Evolutionary conservation across 306 rosid species (phyloP).

Genomic region (Carpinus fangiana): DNA sequence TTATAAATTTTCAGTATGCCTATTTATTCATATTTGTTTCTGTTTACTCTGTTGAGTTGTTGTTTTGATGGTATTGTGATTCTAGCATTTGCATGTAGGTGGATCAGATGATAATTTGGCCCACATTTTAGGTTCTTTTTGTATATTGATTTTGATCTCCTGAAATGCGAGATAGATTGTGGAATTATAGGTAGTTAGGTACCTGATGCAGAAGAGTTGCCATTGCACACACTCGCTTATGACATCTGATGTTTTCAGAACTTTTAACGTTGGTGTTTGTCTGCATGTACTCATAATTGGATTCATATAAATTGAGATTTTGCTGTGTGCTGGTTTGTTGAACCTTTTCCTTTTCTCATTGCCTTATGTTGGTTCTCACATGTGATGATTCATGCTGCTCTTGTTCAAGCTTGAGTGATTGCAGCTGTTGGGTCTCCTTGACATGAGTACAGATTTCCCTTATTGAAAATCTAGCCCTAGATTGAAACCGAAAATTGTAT

Average conservation of each 20-base stretch:
- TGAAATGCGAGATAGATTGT: background rate
- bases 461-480: background rate
- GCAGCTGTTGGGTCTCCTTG: background rate
- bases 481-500: background rate
- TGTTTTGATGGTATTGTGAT: conserved; percentile 7
- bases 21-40: conserved; percentile 32
- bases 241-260: background rate
- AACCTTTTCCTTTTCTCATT: background rate
- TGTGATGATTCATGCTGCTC: background rate
- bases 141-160: background rate
- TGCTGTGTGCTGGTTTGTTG: background rate
- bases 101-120: background rate
- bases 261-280: background rate
- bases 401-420: background rate
- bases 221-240: background rate
- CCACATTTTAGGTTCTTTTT: background rate
- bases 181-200: background rate
- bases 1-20: conserved; percentile 16
- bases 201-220: background rate
- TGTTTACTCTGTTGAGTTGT: background rate
- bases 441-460: background rate
- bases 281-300: background rate
- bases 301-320: background rate
- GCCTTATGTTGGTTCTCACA: background rate
- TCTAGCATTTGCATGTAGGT: background rate